A percentile compares a stretch with the other conserved stretches of the same genome.
Conservation (phyloP, 2,329 filamentous ascomycete genomes). For the Mycosphaerella sp. region DNA sequence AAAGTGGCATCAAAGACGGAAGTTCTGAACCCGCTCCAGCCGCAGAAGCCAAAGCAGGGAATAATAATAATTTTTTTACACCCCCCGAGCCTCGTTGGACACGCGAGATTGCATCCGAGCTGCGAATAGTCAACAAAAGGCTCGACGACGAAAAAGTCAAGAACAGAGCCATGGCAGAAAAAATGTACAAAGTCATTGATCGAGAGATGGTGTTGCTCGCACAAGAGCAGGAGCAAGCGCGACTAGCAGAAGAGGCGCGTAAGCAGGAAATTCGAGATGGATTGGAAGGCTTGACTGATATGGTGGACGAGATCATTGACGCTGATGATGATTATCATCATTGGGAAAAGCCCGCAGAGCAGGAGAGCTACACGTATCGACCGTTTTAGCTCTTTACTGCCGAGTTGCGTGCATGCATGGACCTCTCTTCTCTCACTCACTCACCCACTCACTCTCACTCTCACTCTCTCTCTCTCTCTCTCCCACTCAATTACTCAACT, state of each 20-base stretch:
- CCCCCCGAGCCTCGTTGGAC: background rate
- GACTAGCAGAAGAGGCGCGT: background rate
- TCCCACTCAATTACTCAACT: too few species aligned
- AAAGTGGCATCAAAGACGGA: slow-evolving; percentile 13
- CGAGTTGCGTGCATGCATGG: too few species aligned
- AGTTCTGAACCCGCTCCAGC: slow-evolving; percentile 5
- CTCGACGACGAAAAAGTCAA: slow-evolving; percentile 27
- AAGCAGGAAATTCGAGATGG: background rate
- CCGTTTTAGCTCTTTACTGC: too few species aligned
- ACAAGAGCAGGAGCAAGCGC: slow-evolving; percentile 30
- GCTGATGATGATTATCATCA: background rate
- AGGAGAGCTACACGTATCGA: too few species aligned
- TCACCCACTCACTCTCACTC: too few species aligned
- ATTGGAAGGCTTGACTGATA: slow-evolving; percentile 1
- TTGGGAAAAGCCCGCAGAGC: too few species aligned
- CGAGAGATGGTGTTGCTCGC: slow-evolving; percentile 42
- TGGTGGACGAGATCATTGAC: slow-evolving; percentile 1
- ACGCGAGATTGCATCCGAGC: background rate
- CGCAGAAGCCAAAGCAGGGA: too few species aligned
- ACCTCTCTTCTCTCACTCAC: too few species aligned
- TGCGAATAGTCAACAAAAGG: background rate
- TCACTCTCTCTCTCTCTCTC: too few species aligned
- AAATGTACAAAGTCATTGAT: slow-evolving; percentile 45
- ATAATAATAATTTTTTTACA: background rate
- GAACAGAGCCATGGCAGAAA: slow-evolving; percentile 32